phyloP scores from a whole-genome alignment of 176 grass and related monocot genomes.

The Poa annua region DNA sequence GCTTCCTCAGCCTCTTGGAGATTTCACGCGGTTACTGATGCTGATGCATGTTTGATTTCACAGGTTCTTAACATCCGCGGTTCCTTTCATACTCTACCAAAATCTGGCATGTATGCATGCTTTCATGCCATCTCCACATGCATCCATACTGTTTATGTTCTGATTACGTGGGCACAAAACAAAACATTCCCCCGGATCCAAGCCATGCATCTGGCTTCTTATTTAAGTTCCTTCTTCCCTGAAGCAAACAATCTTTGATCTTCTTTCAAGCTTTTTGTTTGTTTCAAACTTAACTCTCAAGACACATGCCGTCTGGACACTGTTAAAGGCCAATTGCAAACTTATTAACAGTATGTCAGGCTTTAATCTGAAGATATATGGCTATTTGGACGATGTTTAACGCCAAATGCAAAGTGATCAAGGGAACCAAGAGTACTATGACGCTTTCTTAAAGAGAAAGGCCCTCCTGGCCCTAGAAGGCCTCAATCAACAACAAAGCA shows the following conservation, averaged over 20 bases:
- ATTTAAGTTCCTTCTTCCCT: not conserved
- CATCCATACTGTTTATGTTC: not conserved
- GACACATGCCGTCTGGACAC: not conserved
- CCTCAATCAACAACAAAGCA: not conserved
- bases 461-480: not conserved
- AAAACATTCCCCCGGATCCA: not conserved
- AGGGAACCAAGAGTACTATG: too few species aligned
- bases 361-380: not conserved
- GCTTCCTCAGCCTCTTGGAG: not conserved
- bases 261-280: not conserved
- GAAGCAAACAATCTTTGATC: not conserved
- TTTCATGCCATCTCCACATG: constrained; percentile 27
- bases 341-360: not conserved
- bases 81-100: not conserved
- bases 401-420: not conserved
- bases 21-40: not conserved
- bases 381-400: not conserved
- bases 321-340: not conserved
- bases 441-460: constrained; percentile 7
- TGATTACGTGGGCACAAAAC: not conserved
- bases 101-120: not conserved
- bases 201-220: not conserved
- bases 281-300: not conserved
- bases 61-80: not conserved
- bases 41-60: constrained; percentile 15